Evolutionary conservation across 108 stramenopile genomes (phyloP).

Genomic region (Fistulifera pelliculosa): DNA sequence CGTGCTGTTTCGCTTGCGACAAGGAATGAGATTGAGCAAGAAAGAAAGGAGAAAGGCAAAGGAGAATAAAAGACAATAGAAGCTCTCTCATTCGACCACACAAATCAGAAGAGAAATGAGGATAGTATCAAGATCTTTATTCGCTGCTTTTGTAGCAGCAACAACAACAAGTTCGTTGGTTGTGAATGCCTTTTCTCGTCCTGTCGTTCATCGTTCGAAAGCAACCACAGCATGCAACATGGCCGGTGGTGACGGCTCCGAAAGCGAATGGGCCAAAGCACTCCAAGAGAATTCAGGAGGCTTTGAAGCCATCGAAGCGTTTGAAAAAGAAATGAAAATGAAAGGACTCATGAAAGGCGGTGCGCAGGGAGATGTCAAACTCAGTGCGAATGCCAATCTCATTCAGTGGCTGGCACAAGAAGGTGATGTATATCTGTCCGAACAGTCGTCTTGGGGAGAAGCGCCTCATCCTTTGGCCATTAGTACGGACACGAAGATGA

Average conservation of each 20-base stretch:
- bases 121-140: too few relatives aligned
- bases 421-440: constrained; percentile 72
- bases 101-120: too few relatives aligned
- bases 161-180: too few relatives aligned
- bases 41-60: too few relatives aligned
- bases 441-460: constrained; percentile 81
- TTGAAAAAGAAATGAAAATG: constrained; percentile 83
- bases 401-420: constrained; percentile 70
- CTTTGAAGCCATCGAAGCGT: constrained; percentile 34
- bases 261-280: constrained; percentile 70
- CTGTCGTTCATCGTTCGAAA: too few relatives aligned
- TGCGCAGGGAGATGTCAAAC: constrained; percentile 40
- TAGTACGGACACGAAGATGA: constrained; percentile 87
- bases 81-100: too few relatives aligned
- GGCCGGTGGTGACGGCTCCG: constrained; percentile 46
- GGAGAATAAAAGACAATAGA: too few relatives aligned
- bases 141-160: too few relatives aligned
- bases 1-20: too few relatives aligned
- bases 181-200: too few relatives aligned
- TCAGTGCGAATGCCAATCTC: constrained; percentile 62
- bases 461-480: constrained; percentile 94
- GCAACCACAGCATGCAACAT: too few relatives aligned
- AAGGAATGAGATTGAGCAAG: too few relatives aligned
- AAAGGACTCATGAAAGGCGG: constrained; percentile 57
- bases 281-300: constrained; percentile 43